Evolutionary conservation across 495 filamentous ascomycete genomes (phyloP).

Genomic region (Neohortaea acidophila): DNA sequence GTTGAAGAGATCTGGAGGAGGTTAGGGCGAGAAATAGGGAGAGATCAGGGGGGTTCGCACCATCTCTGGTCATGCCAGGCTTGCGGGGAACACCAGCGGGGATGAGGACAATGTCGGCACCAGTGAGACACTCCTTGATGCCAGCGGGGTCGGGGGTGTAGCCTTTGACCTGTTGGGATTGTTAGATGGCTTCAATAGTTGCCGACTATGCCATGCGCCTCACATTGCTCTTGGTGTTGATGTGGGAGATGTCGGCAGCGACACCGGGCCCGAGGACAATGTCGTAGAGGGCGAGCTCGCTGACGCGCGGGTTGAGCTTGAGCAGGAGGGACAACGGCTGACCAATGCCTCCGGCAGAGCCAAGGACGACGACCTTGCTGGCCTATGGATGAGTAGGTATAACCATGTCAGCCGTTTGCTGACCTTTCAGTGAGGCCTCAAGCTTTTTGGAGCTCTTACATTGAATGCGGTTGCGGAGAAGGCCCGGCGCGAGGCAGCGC

Average conservation of each 20-base stretch:
- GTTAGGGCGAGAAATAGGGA: neutral
- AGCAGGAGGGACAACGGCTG: slow-evolving; percentile 93
- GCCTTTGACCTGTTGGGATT: slow-evolving; percentile 48
- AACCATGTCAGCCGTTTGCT: slow-evolving; percentile 24
- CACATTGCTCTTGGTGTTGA: slow-evolving; percentile 89
- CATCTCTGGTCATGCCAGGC: slow-evolving; percentile 98
- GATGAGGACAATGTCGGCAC: slow-evolving; percentile 86
- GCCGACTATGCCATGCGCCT: slow-evolving; percentile 1
- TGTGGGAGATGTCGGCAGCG: slow-evolving; percentile 91
- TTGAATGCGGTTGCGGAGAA: slow-evolving; percentile 87
- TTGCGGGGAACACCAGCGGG: slow-evolving; percentile 97
- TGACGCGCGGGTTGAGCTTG: slow-evolving; percentile 91
- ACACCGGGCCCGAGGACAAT: slow-evolving; percentile 92
- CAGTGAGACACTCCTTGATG: slow-evolving; percentile 63
- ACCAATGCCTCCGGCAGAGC: slow-evolving; percentile 92
- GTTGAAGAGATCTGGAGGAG: slow-evolving; percentile 79
- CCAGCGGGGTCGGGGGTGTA: slow-evolving; percentile 65
- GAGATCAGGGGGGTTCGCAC: slow-evolving; percentile 24
- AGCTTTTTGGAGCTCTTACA: slow-evolving; percentile 37
- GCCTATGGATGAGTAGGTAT: slow-evolving; percentile 39
- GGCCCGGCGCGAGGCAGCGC: slow-evolving; percentile 64
- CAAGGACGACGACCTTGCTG: slow-evolving; percentile 92
- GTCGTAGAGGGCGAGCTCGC: slow-evolving; percentile 91
- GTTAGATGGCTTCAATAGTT: neutral
- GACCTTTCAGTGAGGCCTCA: neutral